Conservation (phyloP, 2,329 filamentous ascomycete species). For the Aspergillus tamarii region DNA sequence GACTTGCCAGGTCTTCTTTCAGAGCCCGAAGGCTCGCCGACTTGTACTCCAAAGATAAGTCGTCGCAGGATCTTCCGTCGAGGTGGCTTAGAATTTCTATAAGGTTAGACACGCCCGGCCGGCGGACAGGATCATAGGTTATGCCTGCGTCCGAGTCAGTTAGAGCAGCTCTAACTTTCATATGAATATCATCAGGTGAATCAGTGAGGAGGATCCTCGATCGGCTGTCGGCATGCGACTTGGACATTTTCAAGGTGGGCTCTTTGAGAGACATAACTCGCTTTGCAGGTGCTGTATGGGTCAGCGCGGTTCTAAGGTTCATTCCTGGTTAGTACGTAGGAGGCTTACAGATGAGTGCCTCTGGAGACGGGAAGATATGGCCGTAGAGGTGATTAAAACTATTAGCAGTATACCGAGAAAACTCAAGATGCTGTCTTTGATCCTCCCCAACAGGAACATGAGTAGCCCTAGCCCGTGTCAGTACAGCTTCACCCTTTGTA, state of each 20-base stretch:
- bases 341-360: constrained; percentile 70
- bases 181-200: constrained; percentile 61
- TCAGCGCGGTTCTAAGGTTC: not conserved
- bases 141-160: constrained; percentile 74
- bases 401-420: constrained; percentile 80
- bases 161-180: constrained; percentile 72
- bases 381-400: constrained; percentile 82
- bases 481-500: constrained; percentile 7
- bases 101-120: constrained; percentile 88
- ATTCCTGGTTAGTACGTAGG: not conserved
- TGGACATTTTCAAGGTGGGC: constrained; percentile 89
- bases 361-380: constrained; percentile 64
- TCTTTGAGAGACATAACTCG: constrained; percentile 87
- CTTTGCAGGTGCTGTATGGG: constrained; percentile 67
- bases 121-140: constrained; percentile 68
- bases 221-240: constrained; percentile 71
- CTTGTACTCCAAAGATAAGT: constrained; percentile 51
- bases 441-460: constrained; percentile 98
- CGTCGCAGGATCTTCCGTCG: constrained; percentile 49
- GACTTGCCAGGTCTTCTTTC: constrained; percentile 65
- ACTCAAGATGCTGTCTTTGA: constrained; percentile 91
- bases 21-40: constrained; percentile 58
- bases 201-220: constrained; percentile 87
- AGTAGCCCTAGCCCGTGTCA: constrained; percentile 64
- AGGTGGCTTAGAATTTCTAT: constrained; percentile 78